Conservation (phyloP, 23 red algal species). For the Gracilaria domingensis region DNA sequence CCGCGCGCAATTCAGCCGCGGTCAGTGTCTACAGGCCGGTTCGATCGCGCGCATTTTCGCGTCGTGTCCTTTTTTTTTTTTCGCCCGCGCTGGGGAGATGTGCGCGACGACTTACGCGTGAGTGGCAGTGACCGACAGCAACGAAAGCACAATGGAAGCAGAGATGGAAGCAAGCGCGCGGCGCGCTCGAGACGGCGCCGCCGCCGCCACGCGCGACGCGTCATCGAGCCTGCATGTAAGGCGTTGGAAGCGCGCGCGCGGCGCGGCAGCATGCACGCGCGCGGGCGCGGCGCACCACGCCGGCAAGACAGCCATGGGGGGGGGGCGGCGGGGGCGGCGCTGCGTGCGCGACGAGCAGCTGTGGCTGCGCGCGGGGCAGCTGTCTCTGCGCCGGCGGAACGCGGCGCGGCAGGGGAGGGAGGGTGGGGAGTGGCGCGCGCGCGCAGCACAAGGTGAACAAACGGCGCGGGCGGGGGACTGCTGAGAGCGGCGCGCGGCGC, state of each 20-base stretch:
- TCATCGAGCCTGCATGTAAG: not conserved
- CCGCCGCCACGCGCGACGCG: not conserved
- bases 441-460: too few species aligned
- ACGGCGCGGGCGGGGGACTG: too few species aligned
- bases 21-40: too few species aligned
- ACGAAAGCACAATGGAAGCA: not conserved
- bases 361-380: too few species aligned
- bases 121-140: not conserved
- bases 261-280: not conserved
- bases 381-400: too few species aligned
- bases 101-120: constrained; percentile 2
- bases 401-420: too few species aligned
- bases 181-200: not conserved
- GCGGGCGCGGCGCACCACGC: not conserved
- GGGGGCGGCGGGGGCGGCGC: not conserved
- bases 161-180: not conserved
- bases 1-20: too few species aligned
- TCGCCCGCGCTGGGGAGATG: too few species aligned
- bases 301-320: not conserved
- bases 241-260: not conserved
- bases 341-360: not conserved
- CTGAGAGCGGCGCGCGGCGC: too few species aligned
- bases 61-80: too few species aligned
- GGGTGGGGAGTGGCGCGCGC: too few species aligned
- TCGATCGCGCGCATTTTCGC: not conserved